Conservation (phyloP, 208 protist genomes). For the Wallacemonas sp. region DNA sequence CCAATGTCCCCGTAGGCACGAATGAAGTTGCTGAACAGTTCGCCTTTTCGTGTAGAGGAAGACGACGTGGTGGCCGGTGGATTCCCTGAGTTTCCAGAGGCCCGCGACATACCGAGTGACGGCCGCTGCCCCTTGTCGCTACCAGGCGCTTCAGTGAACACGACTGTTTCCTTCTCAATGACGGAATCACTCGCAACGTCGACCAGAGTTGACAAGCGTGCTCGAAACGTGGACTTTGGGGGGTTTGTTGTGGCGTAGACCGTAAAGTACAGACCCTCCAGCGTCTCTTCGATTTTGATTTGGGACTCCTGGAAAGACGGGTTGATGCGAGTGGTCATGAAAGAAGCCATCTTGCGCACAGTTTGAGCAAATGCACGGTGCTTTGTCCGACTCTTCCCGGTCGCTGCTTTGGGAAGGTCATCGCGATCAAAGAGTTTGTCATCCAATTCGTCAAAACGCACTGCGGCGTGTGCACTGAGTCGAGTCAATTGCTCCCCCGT, state of each 20-base stretch:
- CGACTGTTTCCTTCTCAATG: constrained; percentile 40
- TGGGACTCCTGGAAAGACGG: constrained; percentile 51
- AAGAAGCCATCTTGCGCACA: constrained; percentile 33
- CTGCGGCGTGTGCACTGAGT: constrained; percentile 36
- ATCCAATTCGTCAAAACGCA: constrained; percentile 32
- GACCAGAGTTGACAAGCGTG: constrained; percentile 35
- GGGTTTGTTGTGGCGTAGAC: constrained; percentile 23
- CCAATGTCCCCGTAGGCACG: constrained; percentile 54
- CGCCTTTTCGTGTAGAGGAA: constrained; percentile 25
- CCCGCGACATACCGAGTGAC: not conserved
- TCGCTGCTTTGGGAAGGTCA: constrained; percentile 23
- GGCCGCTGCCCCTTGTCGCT: not conserved
- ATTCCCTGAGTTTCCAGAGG: not conserved
- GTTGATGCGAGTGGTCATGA: constrained; percentile 41
- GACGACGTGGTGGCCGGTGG: not conserved
- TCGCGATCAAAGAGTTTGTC: constrained; percentile 42
- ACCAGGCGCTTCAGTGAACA: constrained; percentile 39
- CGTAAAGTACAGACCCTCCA: constrained; percentile 43
- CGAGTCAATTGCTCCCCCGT: constrained; percentile 12
- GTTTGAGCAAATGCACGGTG: constrained; percentile 29
- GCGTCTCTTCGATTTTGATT: constrained; percentile 28
- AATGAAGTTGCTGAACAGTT: constrained; percentile 39
- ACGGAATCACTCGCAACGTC: constrained; percentile 51
- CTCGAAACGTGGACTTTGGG: constrained; percentile 16
- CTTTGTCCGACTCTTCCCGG: not conserved